phyloP scores from a whole-genome alignment of 805 yeast genomes.

The Ascoidea asiatica region DNA sequence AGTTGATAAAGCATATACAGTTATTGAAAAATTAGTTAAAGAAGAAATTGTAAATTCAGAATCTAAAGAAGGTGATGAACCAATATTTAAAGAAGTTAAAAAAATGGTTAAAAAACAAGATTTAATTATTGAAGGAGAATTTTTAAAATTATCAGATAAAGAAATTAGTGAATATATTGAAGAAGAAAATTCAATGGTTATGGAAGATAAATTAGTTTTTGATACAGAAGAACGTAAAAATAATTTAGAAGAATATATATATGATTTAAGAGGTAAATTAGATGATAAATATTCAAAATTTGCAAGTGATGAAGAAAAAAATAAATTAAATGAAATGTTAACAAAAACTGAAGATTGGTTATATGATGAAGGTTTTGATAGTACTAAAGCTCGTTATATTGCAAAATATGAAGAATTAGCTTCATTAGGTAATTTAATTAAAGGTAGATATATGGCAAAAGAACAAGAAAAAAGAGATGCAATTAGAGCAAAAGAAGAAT shows the following conservation, averaged over 20 bases:
- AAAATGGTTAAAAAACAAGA: conserved; percentile 87
- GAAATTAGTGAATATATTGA: conserved; percentile 55
- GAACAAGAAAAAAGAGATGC: conserved; percentile 94
- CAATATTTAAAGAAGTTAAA: conserved; percentile 80
- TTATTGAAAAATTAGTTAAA: conserved; percentile 80
- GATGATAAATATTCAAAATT: conserved; percentile 83
- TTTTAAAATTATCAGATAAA: conserved; percentile 46
- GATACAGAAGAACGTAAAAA: conserved; percentile 99
- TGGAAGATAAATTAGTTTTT: conserved; percentile 91
- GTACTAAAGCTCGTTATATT: conserved; percentile 91
- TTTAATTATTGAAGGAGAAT: conserved; percentile 44
- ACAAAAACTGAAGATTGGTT: conserved; percentile 94
- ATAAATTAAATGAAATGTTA: conserved; percentile 57
- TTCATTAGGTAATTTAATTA: conserved; percentile 84
- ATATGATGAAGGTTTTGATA: conserved; percentile 93
- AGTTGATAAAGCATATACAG: conserved; percentile 88
- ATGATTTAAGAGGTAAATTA: conserved; percentile 91
- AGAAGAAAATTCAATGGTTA: conserved; percentile 70
- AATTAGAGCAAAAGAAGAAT: conserved; percentile 74
- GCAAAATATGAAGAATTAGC: conserved; percentile 98
- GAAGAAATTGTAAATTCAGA: conserved; percentile 39
- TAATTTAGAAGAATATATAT: conserved; percentile 96
- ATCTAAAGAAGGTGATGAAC: conserved; percentile 54
- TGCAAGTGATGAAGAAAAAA: conserved; percentile 86
- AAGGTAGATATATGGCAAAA: conserved; percentile 88